phyloP scores from a whole-genome alignment of 345 rosid genomes.

The Heritiera littoralis region DNA sequence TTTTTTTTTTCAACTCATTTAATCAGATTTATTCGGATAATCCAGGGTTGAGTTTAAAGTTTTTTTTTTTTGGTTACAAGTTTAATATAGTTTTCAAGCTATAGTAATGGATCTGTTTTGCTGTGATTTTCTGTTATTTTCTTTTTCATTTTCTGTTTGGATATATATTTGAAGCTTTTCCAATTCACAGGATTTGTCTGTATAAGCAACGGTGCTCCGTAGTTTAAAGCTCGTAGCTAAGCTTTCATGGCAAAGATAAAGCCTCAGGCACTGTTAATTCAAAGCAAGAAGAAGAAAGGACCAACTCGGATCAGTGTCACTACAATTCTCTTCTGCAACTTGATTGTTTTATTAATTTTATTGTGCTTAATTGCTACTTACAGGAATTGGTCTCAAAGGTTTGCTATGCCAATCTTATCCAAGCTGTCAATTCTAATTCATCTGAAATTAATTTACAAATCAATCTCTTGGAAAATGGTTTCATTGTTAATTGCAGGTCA shows the following conservation, averaged over 20 bases:
- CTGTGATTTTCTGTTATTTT: not conserved
- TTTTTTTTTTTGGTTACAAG: too few species aligned
- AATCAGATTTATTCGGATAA: not conserved
- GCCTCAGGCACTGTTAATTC: constrained; percentile 63
- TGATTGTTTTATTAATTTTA: constrained; percentile 36
- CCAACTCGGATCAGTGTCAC: constrained; percentile 48
- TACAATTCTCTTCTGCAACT: constrained; percentile 40
- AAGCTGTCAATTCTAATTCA: not conserved
- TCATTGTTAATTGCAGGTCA: constrained; percentile 31
- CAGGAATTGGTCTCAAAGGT: constrained; percentile 55
- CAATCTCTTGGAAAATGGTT: not conserved
- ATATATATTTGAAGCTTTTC: not conserved
- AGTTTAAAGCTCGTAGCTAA: constrained; percentile 1
- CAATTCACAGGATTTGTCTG: not conserved
- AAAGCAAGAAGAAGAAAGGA: constrained; percentile 67
- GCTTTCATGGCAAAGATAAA: constrained; percentile 62
- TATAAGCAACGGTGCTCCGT: not conserved
- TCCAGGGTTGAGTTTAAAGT: not conserved
- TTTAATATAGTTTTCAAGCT: not conserved
- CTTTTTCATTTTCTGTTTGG: constrained; percentile 7
- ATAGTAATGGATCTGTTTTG: not conserved
- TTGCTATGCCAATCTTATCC: constrained; percentile 12
- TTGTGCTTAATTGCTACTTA: constrained; percentile 42
- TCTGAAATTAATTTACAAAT: not conserved
- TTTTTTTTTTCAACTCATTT: not conserved